A percentile compares a stretch with the other conserved stretches of the same genome.
Conservation (phyloP, 257 asterid species). For the Gynochthodes officinalis region DNA sequence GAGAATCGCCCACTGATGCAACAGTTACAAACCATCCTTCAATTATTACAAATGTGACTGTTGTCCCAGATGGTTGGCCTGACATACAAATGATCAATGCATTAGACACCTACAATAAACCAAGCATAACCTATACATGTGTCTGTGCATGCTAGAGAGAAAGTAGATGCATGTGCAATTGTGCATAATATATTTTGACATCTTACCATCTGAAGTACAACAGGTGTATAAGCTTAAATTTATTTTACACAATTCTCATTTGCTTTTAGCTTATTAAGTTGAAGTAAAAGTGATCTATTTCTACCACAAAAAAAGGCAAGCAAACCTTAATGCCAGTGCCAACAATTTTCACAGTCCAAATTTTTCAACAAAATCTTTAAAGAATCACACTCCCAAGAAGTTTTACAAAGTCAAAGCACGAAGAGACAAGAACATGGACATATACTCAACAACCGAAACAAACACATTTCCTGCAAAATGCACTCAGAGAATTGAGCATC, state of each 20-base stretch:
- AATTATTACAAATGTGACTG: conserved; percentile 87
- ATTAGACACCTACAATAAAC: conserved; percentile 20
- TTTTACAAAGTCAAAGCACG: not conserved
- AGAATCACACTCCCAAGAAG: not conserved
- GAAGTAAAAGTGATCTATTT: no score
- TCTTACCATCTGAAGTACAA: not conserved
- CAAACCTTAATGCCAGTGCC: not conserved
- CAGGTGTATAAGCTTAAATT: not conserved
- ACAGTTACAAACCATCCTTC: conserved; percentile 95
- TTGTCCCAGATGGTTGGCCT: conserved; percentile 96
- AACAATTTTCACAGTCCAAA: not conserved
- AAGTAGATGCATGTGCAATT: not conserved
- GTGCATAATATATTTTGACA: not conserved
- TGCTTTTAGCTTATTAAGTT: not conserved
- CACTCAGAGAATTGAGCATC: not conserved
- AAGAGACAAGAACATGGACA: not conserved
- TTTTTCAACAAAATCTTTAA: not conserved
- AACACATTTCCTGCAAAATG: not conserved
- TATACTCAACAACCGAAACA: not conserved
- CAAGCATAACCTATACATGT: not conserved
- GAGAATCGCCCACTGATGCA: conserved; percentile 99
- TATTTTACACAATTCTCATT: not conserved
- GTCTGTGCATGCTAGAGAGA: no score
- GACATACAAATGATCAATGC: conserved; percentile 24
- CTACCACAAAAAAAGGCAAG: not conserved